A percentile compares a stretch with the other conserved stretches of the same genome.
Conservation (phyloP, 345 rosid genomes). For the Bruguiera parviflora region DNA sequence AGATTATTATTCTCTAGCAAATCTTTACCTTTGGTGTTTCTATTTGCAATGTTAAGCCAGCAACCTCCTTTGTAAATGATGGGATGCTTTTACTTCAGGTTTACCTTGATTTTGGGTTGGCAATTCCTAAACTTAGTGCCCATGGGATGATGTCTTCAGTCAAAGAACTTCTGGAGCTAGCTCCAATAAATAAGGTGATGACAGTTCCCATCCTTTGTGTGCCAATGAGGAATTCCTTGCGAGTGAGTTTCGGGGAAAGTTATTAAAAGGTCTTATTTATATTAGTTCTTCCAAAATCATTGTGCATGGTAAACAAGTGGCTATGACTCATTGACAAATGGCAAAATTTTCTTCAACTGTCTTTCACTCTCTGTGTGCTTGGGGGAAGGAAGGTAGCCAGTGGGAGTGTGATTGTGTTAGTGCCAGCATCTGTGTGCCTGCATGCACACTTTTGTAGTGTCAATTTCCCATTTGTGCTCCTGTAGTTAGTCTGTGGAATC, state of each 20-base stretch:
- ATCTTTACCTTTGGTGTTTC: not conserved
- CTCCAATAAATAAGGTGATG: constrained; percentile 77
- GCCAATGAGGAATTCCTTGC: not conserved
- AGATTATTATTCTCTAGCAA: constrained; percentile 8
- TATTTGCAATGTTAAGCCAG: not conserved
- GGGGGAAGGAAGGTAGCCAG: too few species aligned
- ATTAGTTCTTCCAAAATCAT: too few species aligned
- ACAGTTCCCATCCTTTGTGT: not conserved
- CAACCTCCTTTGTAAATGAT: constrained; percentile 12
- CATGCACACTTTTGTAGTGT: too few species aligned
- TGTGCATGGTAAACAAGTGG: too few species aligned
- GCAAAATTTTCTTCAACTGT: too few species aligned
- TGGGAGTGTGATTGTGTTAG: too few species aligned
- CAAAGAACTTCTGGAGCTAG: constrained; percentile 86
- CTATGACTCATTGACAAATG: too few species aligned
- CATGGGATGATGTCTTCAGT: constrained; percentile 87
- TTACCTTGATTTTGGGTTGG: constrained; percentile 93
- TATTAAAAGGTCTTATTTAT: not conserved
- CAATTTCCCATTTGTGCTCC: not conserved
- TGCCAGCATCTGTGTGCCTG: too few species aligned
- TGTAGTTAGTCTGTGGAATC: constrained; percentile 1
- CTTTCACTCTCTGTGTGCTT: too few species aligned
- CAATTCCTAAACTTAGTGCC: constrained; percentile 82
- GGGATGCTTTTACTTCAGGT: constrained; percentile 44
- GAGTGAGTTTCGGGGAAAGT: constrained; percentile 1